phyloP scores from a whole-genome alignment of 2,329 filamentous ascomycete species.

The Shiraia bambusicola region DNA sequence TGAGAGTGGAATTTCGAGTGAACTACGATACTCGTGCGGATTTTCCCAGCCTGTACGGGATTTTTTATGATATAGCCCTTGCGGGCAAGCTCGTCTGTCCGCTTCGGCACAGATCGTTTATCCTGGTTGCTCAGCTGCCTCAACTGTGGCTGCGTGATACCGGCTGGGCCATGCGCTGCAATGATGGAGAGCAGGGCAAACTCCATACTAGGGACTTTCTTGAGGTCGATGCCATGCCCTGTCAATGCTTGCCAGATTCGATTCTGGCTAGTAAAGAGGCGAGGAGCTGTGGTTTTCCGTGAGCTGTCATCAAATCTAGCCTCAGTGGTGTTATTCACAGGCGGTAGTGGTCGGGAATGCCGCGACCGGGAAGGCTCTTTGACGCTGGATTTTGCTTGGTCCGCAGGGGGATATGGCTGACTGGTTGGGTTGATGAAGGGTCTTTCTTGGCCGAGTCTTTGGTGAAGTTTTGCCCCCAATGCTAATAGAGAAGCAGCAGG shows the following conservation, averaged over 20 bases:
- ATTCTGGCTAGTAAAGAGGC: conserved; percentile 53
- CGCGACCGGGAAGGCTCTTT: not conserved
- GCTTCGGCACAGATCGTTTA: conserved; percentile 63
- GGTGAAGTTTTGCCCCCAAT: conserved; percentile 20
- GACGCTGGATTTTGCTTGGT: not conserved
- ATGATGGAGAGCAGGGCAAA: conserved; percentile 62
- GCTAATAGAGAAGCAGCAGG: conserved; percentile 19
- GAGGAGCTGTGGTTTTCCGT: conserved; percentile 22
- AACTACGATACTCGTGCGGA: conserved; percentile 59
- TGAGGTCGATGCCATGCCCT: conserved; percentile 60
- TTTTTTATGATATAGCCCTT: conserved; percentile 64
- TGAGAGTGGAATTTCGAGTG: conserved; percentile 53
- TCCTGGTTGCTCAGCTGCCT: conserved; percentile 60
- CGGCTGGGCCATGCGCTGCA: conserved; percentile 54
- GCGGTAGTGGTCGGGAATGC: conserved; percentile 15
- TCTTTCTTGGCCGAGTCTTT: conserved; percentile 18
- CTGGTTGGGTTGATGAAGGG: not conserved
- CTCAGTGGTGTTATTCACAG: conserved; percentile 2
- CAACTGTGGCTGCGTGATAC: conserved; percentile 61
- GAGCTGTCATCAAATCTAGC: conserved; percentile 33
- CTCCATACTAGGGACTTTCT: conserved; percentile 56
- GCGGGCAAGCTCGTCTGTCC: conserved; percentile 58
- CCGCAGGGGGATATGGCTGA: too few relatives aligned
- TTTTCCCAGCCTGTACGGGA: conserved; percentile 43
- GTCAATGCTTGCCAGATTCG: conserved; percentile 62